Evolutionary conservation across 495 filamentous ascomycete species (phyloP).

Genomic region (Penicillium lividum): DNA sequence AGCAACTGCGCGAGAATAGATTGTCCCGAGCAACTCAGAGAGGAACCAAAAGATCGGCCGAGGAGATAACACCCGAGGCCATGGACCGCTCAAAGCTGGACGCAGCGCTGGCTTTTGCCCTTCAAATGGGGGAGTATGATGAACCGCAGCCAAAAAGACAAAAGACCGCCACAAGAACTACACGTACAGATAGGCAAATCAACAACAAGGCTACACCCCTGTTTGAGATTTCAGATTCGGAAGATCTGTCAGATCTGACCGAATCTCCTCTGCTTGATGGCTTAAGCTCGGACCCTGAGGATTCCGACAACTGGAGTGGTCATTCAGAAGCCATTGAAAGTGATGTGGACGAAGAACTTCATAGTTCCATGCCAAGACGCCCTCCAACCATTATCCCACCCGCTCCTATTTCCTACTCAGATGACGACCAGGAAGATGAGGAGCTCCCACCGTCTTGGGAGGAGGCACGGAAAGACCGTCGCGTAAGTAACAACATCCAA

Average conservation of each 20-base stretch:
- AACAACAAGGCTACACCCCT: background rate
- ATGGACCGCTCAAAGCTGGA: slow-evolving; percentile 46
- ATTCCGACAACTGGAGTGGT: background rate
- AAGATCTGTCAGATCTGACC: background rate
- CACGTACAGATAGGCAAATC: background rate
- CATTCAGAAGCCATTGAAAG: background rate
- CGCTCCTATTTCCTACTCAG: background rate
- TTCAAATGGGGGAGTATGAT: slow-evolving; percentile 66
- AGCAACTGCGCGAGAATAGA: slow-evolving; percentile 41
- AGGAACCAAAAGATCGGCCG: slow-evolving; percentile 37
- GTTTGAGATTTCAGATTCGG: background rate
- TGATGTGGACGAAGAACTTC: background rate
- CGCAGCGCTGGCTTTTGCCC: slow-evolving; percentile 54
- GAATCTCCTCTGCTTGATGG: background rate
- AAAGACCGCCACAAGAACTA: background rate
- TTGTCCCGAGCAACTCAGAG: slow-evolving; percentile 32
- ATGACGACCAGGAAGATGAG: slow-evolving; percentile 13
- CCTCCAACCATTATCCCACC: background rate
- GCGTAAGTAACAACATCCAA: slow-evolving; percentile 30
- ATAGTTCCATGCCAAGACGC: background rate
- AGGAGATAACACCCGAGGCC: slow-evolving; percentile 29
- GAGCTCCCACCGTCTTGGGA: slow-evolving; percentile 15
- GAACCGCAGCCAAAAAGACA: slow-evolving; percentile 10
- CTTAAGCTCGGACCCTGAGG: background rate
- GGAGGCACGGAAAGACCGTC: slow-evolving; percentile 22